Evolutionary conservation across 192 early-diverging fungal genomes (phyloP).

Genomic region (Linnemannia schmuckeri): DNA sequence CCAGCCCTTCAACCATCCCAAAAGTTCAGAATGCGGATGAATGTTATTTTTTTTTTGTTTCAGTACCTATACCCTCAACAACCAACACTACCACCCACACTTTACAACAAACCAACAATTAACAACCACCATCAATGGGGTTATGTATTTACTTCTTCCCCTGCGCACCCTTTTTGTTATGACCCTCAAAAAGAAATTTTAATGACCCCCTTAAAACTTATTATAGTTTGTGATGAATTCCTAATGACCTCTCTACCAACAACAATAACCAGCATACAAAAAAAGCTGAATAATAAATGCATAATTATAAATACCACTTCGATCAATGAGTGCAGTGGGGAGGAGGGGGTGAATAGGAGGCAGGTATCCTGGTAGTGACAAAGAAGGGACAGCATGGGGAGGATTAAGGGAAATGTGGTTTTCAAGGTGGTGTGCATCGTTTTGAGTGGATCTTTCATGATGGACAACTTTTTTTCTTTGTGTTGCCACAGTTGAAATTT

Average conservation of each 20-base stretch:
- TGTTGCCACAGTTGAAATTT: too few species aligned
- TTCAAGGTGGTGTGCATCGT: too few species aligned
- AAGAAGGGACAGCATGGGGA: background rate
- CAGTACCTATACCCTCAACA: slow-evolving; percentile 1
- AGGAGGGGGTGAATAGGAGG: too few species aligned
- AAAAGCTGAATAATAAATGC: background rate
- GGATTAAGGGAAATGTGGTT: too few species aligned
- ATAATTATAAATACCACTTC: background rate
- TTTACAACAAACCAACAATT: background rate
- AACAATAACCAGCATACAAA: background rate
- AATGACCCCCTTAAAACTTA: background rate
- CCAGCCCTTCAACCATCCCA: too few species aligned
- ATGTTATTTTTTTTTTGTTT: background rate
- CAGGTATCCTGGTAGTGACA: background rate
- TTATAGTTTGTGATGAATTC: background rate
- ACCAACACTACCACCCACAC: slow-evolving; percentile 1
- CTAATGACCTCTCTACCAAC: background rate
- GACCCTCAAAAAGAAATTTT: background rate
- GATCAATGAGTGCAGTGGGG: background rate
- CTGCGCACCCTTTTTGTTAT: background rate
- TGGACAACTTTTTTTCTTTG: too few species aligned
- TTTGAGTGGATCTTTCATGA: too few species aligned
- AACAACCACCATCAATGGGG: background rate
- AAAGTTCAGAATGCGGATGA: background rate
- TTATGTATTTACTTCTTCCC: background rate